phyloP scores from a whole-genome alignment of 116 monocot genomes.

The Posidonia oceanica region DNA sequence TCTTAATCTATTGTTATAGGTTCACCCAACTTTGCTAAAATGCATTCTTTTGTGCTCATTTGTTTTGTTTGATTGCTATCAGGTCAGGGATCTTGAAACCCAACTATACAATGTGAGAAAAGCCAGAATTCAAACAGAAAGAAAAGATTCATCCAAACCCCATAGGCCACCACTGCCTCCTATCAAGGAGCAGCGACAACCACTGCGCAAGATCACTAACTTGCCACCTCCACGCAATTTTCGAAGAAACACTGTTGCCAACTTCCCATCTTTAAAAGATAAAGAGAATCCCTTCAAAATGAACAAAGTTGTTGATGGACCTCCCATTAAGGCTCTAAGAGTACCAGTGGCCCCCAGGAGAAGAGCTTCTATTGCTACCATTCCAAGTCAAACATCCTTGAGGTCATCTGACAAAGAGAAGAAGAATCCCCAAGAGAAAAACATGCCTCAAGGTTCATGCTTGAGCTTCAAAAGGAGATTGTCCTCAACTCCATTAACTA shows the following conservation, averaged over 20 bases:
- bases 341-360: conserved; percentile 36
- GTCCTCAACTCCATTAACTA: conserved; percentile 24
- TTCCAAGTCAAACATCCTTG: conserved; percentile 8
- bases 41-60: no score
- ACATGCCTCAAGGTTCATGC: conserved; percentile 4
- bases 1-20: no score
- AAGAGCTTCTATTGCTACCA: conserved; percentile 44
- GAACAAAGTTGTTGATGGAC: background rate
- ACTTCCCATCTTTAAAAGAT: conserved; percentile 6
- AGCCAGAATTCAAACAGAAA: conserved; percentile 11
- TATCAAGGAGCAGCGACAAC: conserved; percentile 30
- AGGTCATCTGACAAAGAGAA: conserved; percentile 2
- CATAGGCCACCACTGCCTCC: conserved; percentile 56
- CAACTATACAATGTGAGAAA: conserved; percentile 51
- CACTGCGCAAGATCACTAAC: conserved; percentile 44
- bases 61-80: conserved; percentile 2
- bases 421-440: background rate
- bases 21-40: no score
- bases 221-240: conserved; percentile 15
- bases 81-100: conserved; percentile 77
- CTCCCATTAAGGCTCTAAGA: conserved; percentile 35
- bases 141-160: conserved; percentile 11
- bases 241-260: conserved; percentile 13
- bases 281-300: conserved; percentile 50
- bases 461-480: conserved; percentile 14